Conservation (phyloP, 2,329 filamentous ascomycete species). For the Fusarium subtropicale region DNA sequence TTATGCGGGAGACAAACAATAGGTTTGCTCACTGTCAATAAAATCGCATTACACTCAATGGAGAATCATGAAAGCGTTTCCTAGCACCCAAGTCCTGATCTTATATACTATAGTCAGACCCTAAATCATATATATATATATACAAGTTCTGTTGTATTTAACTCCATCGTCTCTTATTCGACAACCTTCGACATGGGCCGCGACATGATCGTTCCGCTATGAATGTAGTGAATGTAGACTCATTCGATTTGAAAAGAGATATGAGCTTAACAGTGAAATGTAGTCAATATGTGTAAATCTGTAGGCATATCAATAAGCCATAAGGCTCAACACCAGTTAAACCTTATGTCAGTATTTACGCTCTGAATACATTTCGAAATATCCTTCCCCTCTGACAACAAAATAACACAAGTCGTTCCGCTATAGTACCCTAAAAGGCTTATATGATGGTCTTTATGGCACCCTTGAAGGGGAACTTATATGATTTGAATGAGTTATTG, state of each 20-base stretch:
- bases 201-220: neutral
- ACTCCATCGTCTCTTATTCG: neutral
- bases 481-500: neutral
- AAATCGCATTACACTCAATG: neutral
- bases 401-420: too few relatives aligned
- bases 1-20: neutral
- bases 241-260: too few relatives aligned
- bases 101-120: neutral
- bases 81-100: neutral
- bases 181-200: too few relatives aligned
- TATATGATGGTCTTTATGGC: neutral
- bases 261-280: too few relatives aligned
- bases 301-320: too few relatives aligned
- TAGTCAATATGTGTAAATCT: too few relatives aligned
- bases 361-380: too few relatives aligned
- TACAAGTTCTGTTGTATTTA: neutral
- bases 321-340: too few relatives aligned
- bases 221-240: too few relatives aligned
- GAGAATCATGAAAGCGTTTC: neutral
- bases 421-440: neutral
- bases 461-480: too few relatives aligned
- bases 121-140: neutral
- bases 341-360: too few relatives aligned
- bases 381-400: too few relatives aligned
- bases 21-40: neutral